phyloP scores from a whole-genome alignment of 305 asterid species.

The Caryopteris hybrid region DNA sequence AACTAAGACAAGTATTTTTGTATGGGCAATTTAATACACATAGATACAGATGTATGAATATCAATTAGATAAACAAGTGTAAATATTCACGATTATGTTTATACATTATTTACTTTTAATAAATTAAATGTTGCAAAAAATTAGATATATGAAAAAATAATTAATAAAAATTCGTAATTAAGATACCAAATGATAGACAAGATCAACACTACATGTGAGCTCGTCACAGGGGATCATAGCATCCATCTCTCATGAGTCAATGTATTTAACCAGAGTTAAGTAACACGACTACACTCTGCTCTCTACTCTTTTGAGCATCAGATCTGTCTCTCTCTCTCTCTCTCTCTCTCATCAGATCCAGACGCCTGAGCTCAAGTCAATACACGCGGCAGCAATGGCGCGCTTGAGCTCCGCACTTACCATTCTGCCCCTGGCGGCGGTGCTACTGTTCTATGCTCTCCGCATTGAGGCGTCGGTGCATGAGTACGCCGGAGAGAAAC shows the following conservation, averaged over 20 bases:
- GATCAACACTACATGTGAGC: background rate
- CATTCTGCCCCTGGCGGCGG: slow-evolving; percentile 23
- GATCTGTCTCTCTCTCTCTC: slow-evolving; percentile 24
- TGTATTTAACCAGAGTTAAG: slow-evolving; percentile 18
- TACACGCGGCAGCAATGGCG: slow-evolving; percentile 42
- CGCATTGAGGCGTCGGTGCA: slow-evolving; percentile 73
- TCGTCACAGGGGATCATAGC: slow-evolving; percentile 18
- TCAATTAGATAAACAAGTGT: no score
- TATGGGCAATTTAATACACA: no score
- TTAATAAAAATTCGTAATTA: no score
- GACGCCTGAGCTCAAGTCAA: slow-evolving; percentile 38
- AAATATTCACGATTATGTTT: no score
- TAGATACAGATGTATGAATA: no score
- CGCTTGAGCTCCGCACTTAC: slow-evolving; percentile 32
- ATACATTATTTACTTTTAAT: no score
- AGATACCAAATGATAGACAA: no score
- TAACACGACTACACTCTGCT: slow-evolving; percentile 12
- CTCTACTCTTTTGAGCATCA: slow-evolving; percentile 15
- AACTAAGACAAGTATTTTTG: no score
- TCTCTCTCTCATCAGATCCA: slow-evolving; percentile 26
- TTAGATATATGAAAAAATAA: no score
- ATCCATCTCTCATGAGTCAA: slow-evolving; percentile 14
- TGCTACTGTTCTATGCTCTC: slow-evolving; percentile 21
- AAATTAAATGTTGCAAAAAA: no score
- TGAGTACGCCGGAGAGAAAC: slow-evolving; percentile 48